Percentiles rank a stretch among this genome's conserved stretches.
Conservation (phyloP, 495 filamentous ascomycete species). For the Oleoguttula mirabilis region DNA sequence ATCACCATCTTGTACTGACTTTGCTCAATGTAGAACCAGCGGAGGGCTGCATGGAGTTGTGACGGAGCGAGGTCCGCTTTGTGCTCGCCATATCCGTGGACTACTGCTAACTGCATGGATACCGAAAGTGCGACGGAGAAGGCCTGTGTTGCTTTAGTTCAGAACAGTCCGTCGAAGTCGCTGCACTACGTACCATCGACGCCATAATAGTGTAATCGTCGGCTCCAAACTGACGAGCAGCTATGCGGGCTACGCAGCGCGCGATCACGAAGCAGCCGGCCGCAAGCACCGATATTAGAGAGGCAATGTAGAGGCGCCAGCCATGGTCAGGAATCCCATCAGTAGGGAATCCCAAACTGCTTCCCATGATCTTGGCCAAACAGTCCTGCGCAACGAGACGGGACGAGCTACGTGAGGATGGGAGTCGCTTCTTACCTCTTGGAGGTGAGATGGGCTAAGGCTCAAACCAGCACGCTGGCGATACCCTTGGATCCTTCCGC, state of each 20-base stretch:
- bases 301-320: neutral
- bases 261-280: neutral
- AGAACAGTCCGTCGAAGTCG: no score
- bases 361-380: neutral
- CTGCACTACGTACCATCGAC: neutral
- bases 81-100: neutral
- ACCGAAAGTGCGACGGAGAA: neutral
- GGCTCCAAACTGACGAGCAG: neutral
- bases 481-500: no score
- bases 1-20: conserved; percentile 12
- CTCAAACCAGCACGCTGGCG: no score
- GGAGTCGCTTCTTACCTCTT: no score
- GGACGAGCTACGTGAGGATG: no score
- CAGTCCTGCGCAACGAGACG: no score
- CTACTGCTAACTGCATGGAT: neutral
- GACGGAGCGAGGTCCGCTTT: neutral
- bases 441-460: no score
- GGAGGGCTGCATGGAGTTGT: neutral
- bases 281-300: neutral
- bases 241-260: neutral
- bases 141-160: no score
- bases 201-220: neutral
- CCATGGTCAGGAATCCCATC: neutral
- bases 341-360: neutral
- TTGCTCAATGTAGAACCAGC: conserved; percentile 12